Percentiles rank a stretch among this genome's conserved stretches.
Evolutionary conservation across 129 eudicot genomes (phyloP).

Genomic region (Chrysanthemum lavandulifolium): DNA sequence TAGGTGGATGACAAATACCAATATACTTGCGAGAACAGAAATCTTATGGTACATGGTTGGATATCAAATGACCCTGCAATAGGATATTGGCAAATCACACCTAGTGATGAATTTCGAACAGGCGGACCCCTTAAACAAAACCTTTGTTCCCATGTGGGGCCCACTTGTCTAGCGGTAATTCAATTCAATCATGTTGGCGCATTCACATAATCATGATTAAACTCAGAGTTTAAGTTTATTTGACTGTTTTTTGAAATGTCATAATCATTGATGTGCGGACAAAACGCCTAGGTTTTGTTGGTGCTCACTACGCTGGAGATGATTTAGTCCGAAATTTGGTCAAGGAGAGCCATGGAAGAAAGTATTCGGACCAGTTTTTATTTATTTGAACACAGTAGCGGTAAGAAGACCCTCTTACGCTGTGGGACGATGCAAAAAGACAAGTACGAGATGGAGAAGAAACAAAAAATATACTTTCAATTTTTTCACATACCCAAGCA

Average conservation of each 20-base stretch:
- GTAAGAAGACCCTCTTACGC: constrained; percentile 50
- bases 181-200: not conserved
- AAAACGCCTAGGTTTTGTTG: constrained; percentile 56
- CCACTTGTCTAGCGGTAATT: constrained; percentile 74
- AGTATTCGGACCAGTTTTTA: constrained; percentile 84
- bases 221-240: not conserved
- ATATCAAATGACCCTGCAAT: constrained; percentile 55
- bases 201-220: not conserved
- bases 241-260: not conserved
- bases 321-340: constrained; percentile 63
- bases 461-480: not conserved
- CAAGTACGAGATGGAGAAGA: constrained; percentile 50
- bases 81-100: constrained; percentile 92
- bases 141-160: constrained; percentile 95
- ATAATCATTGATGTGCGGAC: not conserved
- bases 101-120: constrained; percentile 82
- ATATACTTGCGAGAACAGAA: constrained; percentile 74
- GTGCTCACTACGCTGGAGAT: constrained; percentile 88
- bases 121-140: constrained; percentile 92
- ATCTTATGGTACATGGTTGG: constrained; percentile 87
- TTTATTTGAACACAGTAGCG: constrained; percentile 58
- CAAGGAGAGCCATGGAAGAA: constrained; percentile 93
- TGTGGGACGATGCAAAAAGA: constrained; percentile 85
- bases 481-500: not conserved
- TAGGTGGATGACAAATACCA: constrained; percentile 98